Evolutionary conservation across 768 basidiomycete species (phyloP), one percentile per base, ranked within the genome.

Genomic region (Tylopilus cervinicoccineus): DNA sequence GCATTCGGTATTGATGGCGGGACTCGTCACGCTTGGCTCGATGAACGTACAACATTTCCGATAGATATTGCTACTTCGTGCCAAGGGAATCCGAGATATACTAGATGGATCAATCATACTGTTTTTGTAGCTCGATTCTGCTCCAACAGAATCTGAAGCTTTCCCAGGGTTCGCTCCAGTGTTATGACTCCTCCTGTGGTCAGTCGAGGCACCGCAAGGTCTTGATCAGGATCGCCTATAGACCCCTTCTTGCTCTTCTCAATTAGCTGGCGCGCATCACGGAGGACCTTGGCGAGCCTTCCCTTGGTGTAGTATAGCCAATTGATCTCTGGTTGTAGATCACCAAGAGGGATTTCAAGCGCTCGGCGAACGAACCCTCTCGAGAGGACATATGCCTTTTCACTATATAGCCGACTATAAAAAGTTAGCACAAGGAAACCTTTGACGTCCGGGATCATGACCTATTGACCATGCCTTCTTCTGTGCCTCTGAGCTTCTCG

Each of bases 351-450:
- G 23, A 84, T 72, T 69, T 91, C 88, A 24, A 94, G 79, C 12
- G 93, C 93, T 16, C 88, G 84, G n/a, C 86, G 84, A 41, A 94
- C 83, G 62, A 95, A 96, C 8, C 85, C 88, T 26, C 93, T 78
- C 11, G 93, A 92, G 33, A 95, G 76, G 32, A 94, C 89, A 57
- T 88, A 94, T 5, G 91, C 92, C 65, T 93, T 93, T 69, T 96
- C 93, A 64, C 77, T 93, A 71, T 96, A 95, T 12, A 95, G 67
- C 37, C 93, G 90, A 59, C 92, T 93, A 58, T n/a, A 45, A 52
- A 5, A 41, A 38, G 44, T 53, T 26, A 45, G 42, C 32, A 47
- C 5, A 28, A 27, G n/a, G 16, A 9, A 38, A 17, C 34, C 8
- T 36, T 33, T 24, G 19, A 9, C 28, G 20, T 32, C 22, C n/a